Conservation (phyloP, 1,284 basidiomycete genomes). For the Coniferiporia sulphurascens region DNA sequence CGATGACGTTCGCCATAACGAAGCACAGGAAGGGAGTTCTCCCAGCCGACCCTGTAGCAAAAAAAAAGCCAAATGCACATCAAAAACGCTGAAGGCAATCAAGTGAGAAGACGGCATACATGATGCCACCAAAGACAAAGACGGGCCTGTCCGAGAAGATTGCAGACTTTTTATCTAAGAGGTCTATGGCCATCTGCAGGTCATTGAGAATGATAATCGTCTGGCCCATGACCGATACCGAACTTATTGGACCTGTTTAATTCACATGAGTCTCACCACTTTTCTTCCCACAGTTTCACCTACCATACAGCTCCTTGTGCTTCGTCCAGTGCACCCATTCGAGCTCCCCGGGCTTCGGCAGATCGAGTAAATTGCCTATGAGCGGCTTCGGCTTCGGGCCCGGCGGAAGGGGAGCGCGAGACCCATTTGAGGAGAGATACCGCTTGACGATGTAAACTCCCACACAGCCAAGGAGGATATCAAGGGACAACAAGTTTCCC, state of each 20-base stretch:
- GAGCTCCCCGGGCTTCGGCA: conserved; percentile 12
- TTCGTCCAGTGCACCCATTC: conserved; percentile 19
- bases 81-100: background rate
- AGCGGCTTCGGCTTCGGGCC: conserved; percentile 17
- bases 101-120: conserved; percentile 4
- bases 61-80: background rate
- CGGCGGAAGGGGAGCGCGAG: conserved; percentile 15
- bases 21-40: conserved; percentile 10
- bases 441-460: conserved; percentile 7
- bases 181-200: conserved; percentile 6
- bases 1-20: conserved; percentile 11
- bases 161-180: conserved; percentile 15
- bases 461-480: conserved; percentile 9
- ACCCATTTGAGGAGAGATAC: background rate
- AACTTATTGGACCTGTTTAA: conserved; percentile 15
- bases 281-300: background rate
- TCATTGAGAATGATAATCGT: conserved; percentile 16
- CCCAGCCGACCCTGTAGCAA: conserved; percentile 13
- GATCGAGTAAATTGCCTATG: conserved; percentile 18
- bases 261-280: background rate
- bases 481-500: conserved; percentile 1
- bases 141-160: conserved; percentile 13
- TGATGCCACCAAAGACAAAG: conserved; percentile 15
- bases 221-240: conserved; percentile 13
- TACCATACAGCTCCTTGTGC: conserved; percentile 18